These are phyloP conservation scores for Astrothelium macrocarpum DNA, from an alignment of 495 filamentous ascomycete species.

Conservation along the genomic window DNA sequence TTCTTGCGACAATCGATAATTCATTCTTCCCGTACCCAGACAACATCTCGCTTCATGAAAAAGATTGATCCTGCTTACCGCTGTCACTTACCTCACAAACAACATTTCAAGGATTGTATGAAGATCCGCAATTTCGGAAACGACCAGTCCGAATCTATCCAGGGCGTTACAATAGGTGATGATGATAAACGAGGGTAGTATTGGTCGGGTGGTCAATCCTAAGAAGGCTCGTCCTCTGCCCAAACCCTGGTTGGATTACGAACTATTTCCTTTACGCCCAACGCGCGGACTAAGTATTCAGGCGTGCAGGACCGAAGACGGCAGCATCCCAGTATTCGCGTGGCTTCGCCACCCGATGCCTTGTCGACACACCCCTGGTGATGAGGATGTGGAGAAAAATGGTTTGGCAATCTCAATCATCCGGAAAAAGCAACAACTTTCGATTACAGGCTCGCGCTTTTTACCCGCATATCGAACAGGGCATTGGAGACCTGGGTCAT, in stretches of 20 bases:
- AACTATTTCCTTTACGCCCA: neutral
- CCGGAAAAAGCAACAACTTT: neutral
- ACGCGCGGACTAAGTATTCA: neutral
- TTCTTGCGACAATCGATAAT: neutral
- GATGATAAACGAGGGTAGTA: neutral
- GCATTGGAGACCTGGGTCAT: neutral
- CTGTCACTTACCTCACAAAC: neutral
- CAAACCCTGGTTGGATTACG: neutral
- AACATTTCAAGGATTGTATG: neutral
- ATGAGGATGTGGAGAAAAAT: neutral
- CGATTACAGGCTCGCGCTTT: neutral
- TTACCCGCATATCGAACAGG: neutral
- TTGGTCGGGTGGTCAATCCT: neutral
- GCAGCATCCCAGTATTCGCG: neutral
- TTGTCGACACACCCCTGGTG: neutral
- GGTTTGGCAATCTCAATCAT: neutral
- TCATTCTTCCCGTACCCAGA: neutral
- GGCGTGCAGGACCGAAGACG: neutral
- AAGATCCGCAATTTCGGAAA: conserved; percentile 1
- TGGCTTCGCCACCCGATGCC: neutral
- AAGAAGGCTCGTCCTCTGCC: neutral
- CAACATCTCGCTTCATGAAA: neutral
- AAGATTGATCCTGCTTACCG: neutral
- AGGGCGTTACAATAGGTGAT: neutral
- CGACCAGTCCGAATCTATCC: neutral